Conservation (phyloP, 768 basidiomycete genomes). For the Lactifluus hygrophoroides region DNA sequence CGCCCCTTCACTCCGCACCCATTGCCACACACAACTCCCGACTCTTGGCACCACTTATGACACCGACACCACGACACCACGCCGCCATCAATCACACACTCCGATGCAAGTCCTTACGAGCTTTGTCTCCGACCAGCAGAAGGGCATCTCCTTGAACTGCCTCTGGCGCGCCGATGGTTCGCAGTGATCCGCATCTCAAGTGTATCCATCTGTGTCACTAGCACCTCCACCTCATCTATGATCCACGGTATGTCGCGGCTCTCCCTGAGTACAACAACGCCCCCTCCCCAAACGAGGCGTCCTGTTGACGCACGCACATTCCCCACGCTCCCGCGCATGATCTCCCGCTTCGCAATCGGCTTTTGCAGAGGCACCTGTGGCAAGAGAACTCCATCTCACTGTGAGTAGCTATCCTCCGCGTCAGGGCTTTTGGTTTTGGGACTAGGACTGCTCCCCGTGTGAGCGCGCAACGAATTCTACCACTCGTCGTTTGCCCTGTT, state of each 20-base stretch:
- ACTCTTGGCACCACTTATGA: background rate
- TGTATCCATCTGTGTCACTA: conserved; percentile 22
- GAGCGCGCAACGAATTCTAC: conserved; percentile 61
- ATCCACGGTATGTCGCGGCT: conserved; percentile 19
- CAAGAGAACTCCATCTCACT: conserved; percentile 30
- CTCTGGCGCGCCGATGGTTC: conserved; percentile 21
- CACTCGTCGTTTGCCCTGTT: conserved; percentile 50
- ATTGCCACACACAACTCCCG: background rate
- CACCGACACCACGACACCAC: background rate
- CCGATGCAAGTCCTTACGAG: background rate
- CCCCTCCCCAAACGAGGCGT: background rate
- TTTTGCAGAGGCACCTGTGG: conserved; percentile 32
- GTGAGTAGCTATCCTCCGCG: conserved; percentile 34
- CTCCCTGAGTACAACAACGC: too few species aligned
- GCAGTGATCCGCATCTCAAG: conserved; percentile 20
- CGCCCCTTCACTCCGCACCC: too few species aligned
- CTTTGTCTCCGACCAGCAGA: conserved; percentile 19
- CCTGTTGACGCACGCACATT: too few species aligned
- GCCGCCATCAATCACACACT: too few species aligned
- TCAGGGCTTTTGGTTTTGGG: conserved; percentile 35
- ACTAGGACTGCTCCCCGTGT: too few species aligned
- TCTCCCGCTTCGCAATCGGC: too few species aligned
- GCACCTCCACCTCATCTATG: too few species aligned
- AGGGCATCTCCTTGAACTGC: conserved; percentile 20
- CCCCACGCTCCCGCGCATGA: too few species aligned